Percentiles rank a stretch among this genome's conserved stretches.
phyloP scores from a whole-genome alignment of 225 moss, liverwort and hornwort species.

The Rhytidiadelphus loreus region DNA sequence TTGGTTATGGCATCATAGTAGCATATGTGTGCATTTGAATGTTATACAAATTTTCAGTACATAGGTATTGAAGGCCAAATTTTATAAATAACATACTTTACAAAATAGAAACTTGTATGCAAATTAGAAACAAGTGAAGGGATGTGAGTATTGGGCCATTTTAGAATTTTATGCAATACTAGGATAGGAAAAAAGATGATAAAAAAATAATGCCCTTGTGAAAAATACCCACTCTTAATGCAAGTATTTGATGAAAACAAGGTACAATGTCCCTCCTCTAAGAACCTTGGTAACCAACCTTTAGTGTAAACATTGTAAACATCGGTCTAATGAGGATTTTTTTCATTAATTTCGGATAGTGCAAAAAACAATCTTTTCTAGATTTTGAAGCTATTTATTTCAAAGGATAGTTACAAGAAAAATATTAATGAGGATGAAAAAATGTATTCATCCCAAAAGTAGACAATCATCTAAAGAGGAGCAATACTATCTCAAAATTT shows the following conservation, averaged over 20 bases:
- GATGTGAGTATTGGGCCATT: accelerated
- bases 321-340: not conserved
- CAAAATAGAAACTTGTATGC: not conserved
- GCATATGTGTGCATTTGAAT: not conserved
- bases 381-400: not conserved
- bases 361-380: not conserved
- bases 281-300: not conserved
- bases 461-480: not conserved
- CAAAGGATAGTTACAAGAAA: not conserved
- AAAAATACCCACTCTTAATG: not conserved
- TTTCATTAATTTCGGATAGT: not conserved
- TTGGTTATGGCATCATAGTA: not conserved
- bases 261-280: not conserved
- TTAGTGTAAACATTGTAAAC: not conserved
- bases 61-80: not conserved
- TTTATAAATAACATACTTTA: not conserved
- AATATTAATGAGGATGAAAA: not conserved
- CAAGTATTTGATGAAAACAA: not conserved
- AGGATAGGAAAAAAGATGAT: not conserved
- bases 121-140: not conserved
- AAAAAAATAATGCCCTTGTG: not conserved
- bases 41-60: not conserved
- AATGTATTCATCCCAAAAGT: not conserved
- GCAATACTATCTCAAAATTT: not conserved
- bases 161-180: not conserved